Evolutionary conservation across 2,329 filamentous ascomycete genomes (phyloP), one percentile per base, ranked within the genome.

Genomic region (Penicillium oxalicum): DNA sequence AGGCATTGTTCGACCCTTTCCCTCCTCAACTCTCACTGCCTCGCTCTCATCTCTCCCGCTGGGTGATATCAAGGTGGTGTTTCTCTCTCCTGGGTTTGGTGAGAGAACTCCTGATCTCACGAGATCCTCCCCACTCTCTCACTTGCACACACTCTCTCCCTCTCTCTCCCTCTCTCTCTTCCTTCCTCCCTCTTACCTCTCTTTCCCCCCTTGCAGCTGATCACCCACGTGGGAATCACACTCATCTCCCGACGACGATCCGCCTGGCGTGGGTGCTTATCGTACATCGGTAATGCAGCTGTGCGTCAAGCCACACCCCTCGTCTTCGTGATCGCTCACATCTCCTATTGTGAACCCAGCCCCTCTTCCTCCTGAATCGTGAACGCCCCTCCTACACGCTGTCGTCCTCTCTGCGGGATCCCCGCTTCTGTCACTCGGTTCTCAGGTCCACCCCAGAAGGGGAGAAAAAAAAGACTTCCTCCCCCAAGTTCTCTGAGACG

Each of bases 221-320:
- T 9, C n/a, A n/a, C 33, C 40, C 40, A 43, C 40, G 40, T 43
- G 40, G 40, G 28, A 25, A 11, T 33, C 5, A 6, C 12, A n/a
- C 33, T 33, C 40, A 33, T 26, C 39, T n/a, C 39, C 9, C 24
- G 29, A 12, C 40, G 7, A 12, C 9, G 12, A 5, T 38, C 13
- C 36, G 36, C 2, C 13, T 13, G 40, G 28, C 13, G 28, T 18
- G 24, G 29, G 38, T 51, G 46, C 44, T 43, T 45, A 51, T 49
- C 29, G 29, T 32, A 32, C 29, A 32, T 32, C 45, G 47, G 50
- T 44, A 27, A 55, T 55, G 53, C 50, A 37, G 50, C 41, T 32
- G 38, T 38, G 35, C 32, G 13, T 38, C 40, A 40, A 42, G 38
- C 45, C 41, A 41, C 48, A 40, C 34, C 32, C 45, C 40, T 54